phyloP scores from a whole-genome alignment of 805 yeast genomes.

The Wickerhamiella shivajii region DNA sequence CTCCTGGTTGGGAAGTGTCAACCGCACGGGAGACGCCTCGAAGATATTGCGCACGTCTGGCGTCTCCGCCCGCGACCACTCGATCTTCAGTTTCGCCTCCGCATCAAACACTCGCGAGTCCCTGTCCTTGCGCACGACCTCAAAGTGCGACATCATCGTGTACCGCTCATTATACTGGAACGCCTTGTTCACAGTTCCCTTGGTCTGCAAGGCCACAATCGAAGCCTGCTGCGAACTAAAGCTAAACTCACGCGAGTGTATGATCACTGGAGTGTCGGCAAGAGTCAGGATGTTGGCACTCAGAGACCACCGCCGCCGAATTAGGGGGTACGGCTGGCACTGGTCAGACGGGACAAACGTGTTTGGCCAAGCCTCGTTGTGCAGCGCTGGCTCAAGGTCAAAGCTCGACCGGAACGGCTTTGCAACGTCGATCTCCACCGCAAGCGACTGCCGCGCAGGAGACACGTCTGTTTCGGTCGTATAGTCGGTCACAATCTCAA shows the following conservation, averaged over 20 bases:
- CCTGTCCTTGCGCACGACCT: slow-evolving; percentile 7
- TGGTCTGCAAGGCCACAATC: neutral
- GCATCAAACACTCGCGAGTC: slow-evolving; percentile 15
- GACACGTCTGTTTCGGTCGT: slow-evolving; percentile 17
- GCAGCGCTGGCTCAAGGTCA: slow-evolving; percentile 24
- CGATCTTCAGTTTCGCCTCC: slow-evolving; percentile 19
- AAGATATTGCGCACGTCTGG: slow-evolving; percentile 13
- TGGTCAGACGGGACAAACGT: slow-evolving; percentile 22
- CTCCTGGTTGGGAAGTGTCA: slow-evolving; percentile 18
- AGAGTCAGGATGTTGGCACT: slow-evolving; percentile 20
- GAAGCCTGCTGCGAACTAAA: neutral
- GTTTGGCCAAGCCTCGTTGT: slow-evolving; percentile 26
- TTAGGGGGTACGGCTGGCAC: slow-evolving; percentile 19
- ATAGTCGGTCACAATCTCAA: slow-evolving; percentile 11
- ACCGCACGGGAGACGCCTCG: slow-evolving; percentile 14
- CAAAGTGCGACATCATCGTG: slow-evolving; percentile 3
- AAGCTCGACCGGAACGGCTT: slow-evolving; percentile 26
- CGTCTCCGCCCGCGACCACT: slow-evolving; percentile 21
- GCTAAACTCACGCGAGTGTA: slow-evolving; percentile 1
- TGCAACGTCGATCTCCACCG: slow-evolving; percentile 20
- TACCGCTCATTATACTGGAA: slow-evolving; percentile 8
- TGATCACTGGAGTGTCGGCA: slow-evolving; percentile 11
- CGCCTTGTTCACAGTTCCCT: neutral
- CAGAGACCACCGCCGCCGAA: slow-evolving; percentile 25
- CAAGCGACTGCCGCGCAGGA: slow-evolving; percentile 18